Evolutionary conservation across 371 early-diverging fungal genomes (phyloP).

Genomic region (Saksenaea vasiformis): DNA sequence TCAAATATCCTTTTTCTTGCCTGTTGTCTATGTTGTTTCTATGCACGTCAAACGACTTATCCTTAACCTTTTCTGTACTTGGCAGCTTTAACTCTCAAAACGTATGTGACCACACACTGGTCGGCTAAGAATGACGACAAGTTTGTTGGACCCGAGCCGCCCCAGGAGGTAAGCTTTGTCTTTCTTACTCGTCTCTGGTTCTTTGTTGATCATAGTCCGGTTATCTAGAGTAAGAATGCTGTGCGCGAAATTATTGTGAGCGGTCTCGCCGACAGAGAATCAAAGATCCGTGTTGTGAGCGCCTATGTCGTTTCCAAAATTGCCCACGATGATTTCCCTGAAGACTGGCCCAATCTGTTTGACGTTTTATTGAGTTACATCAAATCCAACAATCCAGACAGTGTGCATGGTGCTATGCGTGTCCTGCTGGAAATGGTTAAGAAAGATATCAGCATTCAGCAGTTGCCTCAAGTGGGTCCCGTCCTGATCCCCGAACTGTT

Average conservation of each 20-base stretch:
- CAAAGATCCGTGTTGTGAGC: conserved; percentile 64
- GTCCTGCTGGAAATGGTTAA: conserved; percentile 86
- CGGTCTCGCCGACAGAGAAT: conserved; percentile 58
- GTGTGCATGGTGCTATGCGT: conserved; percentile 87
- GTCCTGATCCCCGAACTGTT: conserved; percentile 82
- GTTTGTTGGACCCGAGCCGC: conserved; percentile 60
- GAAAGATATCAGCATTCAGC: conserved; percentile 85
- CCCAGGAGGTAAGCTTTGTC: conserved; percentile 45
- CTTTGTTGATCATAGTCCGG: neutral
- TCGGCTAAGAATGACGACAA: conserved; percentile 59
- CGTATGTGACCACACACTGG: conserved; percentile 82
- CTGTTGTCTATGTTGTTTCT: neutral
- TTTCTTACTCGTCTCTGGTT: neutral
- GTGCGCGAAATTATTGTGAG: conserved; percentile 56
- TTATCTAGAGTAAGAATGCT: conserved; percentile 45
- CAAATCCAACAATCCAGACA: conserved; percentile 65
- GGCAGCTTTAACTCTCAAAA: conserved; percentile 79
- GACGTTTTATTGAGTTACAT: conserved; percentile 73
- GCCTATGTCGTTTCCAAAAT: conserved; percentile 88
- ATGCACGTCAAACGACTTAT: neutral
- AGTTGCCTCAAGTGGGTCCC: conserved; percentile 79
- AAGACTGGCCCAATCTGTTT: conserved; percentile 92
- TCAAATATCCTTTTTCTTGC: conserved; percentile 68
- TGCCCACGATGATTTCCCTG: conserved; percentile 93
- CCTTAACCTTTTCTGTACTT: conserved; percentile 50